phyloP scores from a whole-genome alignment of 2,329 filamentous ascomycete genomes.

The Alternaria hordeiaustralica region DNA sequence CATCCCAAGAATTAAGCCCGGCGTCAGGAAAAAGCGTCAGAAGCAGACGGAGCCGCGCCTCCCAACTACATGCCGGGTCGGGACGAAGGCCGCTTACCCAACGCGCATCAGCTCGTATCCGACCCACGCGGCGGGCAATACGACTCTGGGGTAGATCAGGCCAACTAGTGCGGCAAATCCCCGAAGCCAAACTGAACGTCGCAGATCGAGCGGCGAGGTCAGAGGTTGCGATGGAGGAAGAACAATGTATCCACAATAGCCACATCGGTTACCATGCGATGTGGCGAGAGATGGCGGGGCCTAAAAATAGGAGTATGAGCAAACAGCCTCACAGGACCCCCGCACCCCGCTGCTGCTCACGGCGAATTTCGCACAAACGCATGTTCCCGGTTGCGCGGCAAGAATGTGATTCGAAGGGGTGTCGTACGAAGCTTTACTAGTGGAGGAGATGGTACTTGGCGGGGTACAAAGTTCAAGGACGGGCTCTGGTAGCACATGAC shows the following conservation, averaged over 20 bases:
- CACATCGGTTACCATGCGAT: slow-evolving; percentile 3
- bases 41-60: slow-evolving; percentile 6
- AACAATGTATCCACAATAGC: background rate
- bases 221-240: background rate
- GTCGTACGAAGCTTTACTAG: slow-evolving; percentile 18
- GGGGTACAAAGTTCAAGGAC: slow-evolving; percentile 6
- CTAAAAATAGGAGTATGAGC: slow-evolving; percentile 12
- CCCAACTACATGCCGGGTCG: slow-evolving; percentile 9
- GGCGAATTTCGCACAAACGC: slow-evolving; percentile 1
- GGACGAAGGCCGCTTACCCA: slow-evolving; percentile 26
- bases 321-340: slow-evolving; percentile 14
- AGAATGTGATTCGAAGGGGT: slow-evolving; percentile 13
- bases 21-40: background rate
- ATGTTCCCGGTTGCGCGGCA: slow-evolving; percentile 11
- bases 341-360: slow-evolving; percentile 1
- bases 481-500: background rate
- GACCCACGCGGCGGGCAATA: slow-evolving; percentile 32
- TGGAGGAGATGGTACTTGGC: slow-evolving; percentile 8
- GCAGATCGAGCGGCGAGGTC: background rate
- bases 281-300: slow-evolving; percentile 9
- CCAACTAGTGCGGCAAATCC: slow-evolving; percentile 23
- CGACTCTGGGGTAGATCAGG: slow-evolving; percentile 31
- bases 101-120: slow-evolving; percentile 37
- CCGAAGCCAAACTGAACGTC: slow-evolving; percentile 11
- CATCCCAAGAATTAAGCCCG: background rate